Evolutionary conservation across 768 basidiomycete species (phyloP).

Genomic region (Tulasnella sp.): DNA sequence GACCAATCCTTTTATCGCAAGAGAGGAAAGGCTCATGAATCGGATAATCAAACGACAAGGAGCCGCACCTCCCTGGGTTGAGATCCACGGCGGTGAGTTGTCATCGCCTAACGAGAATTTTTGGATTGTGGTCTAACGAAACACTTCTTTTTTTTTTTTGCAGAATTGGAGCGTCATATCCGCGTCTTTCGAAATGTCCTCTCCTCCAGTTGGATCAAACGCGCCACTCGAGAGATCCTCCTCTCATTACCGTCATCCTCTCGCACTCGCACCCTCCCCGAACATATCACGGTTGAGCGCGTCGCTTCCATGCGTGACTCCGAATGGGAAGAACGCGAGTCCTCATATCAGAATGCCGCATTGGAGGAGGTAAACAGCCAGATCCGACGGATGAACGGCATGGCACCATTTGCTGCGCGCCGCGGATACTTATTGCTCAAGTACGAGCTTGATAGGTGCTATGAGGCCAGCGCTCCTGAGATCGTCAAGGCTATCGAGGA

Average conservation of each 20-base stretch:
- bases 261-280: conserved; percentile 25
- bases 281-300: conserved; percentile 25
- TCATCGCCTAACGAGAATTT: background rate
- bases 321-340: conserved; percentile 62
- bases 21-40: conserved; percentile 79
- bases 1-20: conserved; percentile 54
- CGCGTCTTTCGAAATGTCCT: conserved; percentile 53
- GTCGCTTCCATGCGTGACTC: conserved; percentile 44
- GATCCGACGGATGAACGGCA: conserved; percentile 67
- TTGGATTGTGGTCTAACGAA: background rate
- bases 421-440: conserved; percentile 46
- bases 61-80: conserved; percentile 80
- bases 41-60: conserved; percentile 73
- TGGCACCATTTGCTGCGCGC: conserved; percentile 72
- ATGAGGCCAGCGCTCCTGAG: conserved; percentile 41
- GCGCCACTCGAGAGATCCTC: conserved; percentile 52
- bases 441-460: conserved; percentile 48
- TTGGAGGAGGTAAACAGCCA: conserved; percentile 62
- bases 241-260: conserved; percentile 34
- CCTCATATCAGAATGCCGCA: conserved; percentile 55
- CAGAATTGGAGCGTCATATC: conserved; percentile 59
- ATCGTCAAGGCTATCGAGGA: conserved; percentile 37
- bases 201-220: conserved; percentile 63
- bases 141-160: background rate
- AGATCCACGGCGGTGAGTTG: conserved; percentile 46